These are phyloP conservation scores for Limtongia smithiae DNA, from an alignment of 805 yeast genomes.

Conservation along the genomic window DNA sequence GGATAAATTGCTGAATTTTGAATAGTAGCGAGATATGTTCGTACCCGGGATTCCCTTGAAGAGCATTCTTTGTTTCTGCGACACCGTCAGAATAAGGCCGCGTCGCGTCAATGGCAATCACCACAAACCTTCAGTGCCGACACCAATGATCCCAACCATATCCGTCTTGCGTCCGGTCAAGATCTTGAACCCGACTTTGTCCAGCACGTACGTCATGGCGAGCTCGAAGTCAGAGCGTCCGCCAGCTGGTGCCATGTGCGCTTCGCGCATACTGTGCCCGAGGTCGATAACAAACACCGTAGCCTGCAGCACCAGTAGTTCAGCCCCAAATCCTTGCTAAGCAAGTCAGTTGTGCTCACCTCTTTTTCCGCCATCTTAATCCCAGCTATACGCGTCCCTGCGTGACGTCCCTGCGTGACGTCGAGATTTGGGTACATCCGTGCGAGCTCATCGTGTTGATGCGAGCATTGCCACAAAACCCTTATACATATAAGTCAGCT, in stretches of 20 bases:
- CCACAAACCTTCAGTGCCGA: conserved; percentile 26
- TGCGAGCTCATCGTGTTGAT: no score
- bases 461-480: no score
- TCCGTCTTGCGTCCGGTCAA: conserved; percentile 33
- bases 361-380: conserved; percentile 33
- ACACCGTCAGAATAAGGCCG: no score
- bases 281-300: conserved; percentile 52
- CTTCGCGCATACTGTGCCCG: conserved; percentile 38
- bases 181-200: conserved; percentile 36
- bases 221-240: conserved; percentile 22
- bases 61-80: conserved; percentile 4
- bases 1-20: conserved; percentile 20
- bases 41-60: conserved; percentile 13
- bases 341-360: no score
- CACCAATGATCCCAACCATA: conserved; percentile 32
- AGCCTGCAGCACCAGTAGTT: conserved; percentile 34
- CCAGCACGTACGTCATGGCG: conserved; percentile 42
- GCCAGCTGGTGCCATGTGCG: conserved; percentile 13
- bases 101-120: conserved; percentile 1
- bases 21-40: conserved; percentile 15
- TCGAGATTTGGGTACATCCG: no score
- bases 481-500: no score
- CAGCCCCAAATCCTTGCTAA: no score
- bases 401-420: no score
- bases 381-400: no score